These are phyloP conservation scores for Globisporangium ultimum DNA, from an alignment of 352 stramenopile species.

Conservation along the genomic window DNA sequence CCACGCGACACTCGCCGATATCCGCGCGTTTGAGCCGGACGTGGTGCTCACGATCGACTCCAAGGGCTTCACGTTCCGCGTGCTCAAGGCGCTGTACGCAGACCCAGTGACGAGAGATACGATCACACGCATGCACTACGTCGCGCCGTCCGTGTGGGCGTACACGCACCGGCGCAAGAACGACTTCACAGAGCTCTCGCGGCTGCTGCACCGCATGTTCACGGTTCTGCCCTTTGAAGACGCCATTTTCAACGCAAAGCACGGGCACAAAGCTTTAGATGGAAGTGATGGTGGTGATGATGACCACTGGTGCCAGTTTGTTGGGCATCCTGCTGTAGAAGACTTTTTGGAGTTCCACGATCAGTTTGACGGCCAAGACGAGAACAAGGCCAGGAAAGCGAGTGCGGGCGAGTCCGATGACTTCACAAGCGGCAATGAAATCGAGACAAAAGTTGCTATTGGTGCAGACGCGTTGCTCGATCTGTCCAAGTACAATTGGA, in stretches of 20 bases:
- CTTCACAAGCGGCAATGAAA: no score
- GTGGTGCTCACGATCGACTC: constrained; percentile 79
- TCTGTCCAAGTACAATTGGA: constrained; percentile 15
- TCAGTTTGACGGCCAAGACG: constrained; percentile 22
- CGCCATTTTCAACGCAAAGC: constrained; percentile 29
- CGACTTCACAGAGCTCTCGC: constrained; percentile 29
- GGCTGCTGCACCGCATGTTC: constrained; percentile 63
- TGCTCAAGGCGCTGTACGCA: constrained; percentile 39
- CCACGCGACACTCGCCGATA: constrained; percentile 49
- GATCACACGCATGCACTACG: constrained; percentile 64
- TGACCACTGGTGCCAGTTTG: constrained; percentile 59
- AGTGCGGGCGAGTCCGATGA: no score
- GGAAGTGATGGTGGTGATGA: not conserved
- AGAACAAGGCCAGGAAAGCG: no score
- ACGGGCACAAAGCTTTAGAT: not conserved
- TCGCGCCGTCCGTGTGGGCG: constrained; percentile 75
- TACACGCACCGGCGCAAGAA: constrained; percentile 52
- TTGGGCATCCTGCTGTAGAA: constrained; percentile 65
- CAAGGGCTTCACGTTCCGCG: constrained; percentile 72
- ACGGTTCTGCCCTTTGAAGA: constrained; percentile 70
- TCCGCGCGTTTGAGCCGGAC: constrained; percentile 42
- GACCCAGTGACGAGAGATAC: constrained; percentile 14
- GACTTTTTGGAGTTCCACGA: constrained; percentile 55
- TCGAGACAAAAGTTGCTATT: not conserved
- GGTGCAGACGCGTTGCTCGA: constrained; percentile 26